Evolutionary conservation across 306 rosid species (phyloP), one percentile per base, ranked within the genome.

Genomic region (Rubus idaeus): DNA sequence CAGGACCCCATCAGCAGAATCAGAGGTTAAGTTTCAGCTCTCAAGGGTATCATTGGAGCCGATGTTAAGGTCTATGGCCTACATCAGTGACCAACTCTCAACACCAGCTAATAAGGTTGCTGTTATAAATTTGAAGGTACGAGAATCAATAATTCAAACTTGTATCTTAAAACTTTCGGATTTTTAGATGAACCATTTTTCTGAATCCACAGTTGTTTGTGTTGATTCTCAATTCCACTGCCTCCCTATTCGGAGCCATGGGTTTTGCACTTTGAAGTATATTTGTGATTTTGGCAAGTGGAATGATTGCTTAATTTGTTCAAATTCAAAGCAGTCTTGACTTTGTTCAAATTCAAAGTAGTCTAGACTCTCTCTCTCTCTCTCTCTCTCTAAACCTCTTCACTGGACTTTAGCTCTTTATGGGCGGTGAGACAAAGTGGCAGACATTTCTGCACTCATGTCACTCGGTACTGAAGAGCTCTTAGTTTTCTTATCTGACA

Each of bases 61-160:
- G 23, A 91, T 92, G 93, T 81, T 95, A 83, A 88, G 85, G 89
- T 91, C 93, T 81, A 93, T 91, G 98, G 93, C 97, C 57, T 87
- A 86, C 86, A 93, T 93, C 61, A 93, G 92, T 8, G 97, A 91
- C 62, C 98, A 93, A 80, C 97, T 93, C 58, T 93, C 98, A 51
- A 83, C 82, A 37, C 98, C 98, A 47, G 98, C 95, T 61, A 93
- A 91, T 86, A 95, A 90, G 85, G 96, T 95, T 82, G 97, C 99
- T 75, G 96, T 93, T 82, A 89, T 95, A 83, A 92, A 90, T 82
- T 87, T 95, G 80, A 92, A 90, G 91, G 98, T 91, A 75, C 42
- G 45, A 50, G 71, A 81, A 62, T 75, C 72, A 52, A 60, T 70
- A 71, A 75, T 57, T 40, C 46, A 41, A 44, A 65, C 64, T 49